Evolutionary conservation across 2,329 filamentous ascomycete genomes (phyloP).

Genomic region (Aspergillus quadricinctus): DNA sequence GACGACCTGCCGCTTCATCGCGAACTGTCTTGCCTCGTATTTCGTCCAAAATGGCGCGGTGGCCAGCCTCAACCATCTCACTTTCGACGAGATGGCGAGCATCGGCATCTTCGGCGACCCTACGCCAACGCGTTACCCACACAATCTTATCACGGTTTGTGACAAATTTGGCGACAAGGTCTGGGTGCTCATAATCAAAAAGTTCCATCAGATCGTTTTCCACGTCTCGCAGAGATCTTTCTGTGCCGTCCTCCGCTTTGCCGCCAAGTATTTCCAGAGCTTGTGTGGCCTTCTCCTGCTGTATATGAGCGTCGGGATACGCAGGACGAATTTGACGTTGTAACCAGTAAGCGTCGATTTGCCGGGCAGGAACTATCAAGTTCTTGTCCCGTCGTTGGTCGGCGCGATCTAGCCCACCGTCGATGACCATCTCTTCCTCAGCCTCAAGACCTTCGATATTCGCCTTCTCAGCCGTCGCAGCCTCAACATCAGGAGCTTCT

Average conservation of each 20-base stretch:
- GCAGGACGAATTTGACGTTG: conserved; percentile 85
- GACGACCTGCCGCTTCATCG: conserved; percentile 54
- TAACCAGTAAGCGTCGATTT: conserved; percentile 96
- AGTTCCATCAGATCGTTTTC: conserved; percentile 98
- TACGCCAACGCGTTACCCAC: conserved; percentile 86
- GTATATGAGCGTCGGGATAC: conserved; percentile 86
- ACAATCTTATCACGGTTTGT: conserved; percentile 90
- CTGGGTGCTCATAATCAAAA: conserved; percentile 94
- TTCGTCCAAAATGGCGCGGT: conserved; percentile 83
- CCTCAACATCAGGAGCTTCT: conserved; percentile 52
- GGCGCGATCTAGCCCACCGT: conserved; percentile 53
- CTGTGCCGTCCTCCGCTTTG: conserved; percentile 67
- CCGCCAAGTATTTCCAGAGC: conserved; percentile 80
- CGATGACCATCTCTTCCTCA: conserved; percentile 78
- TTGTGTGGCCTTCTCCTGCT: conserved; percentile 85
- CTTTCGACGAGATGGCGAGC: conserved; percentile 74
- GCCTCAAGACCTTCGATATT: conserved; percentile 42
- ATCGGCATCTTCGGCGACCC: conserved; percentile 70
- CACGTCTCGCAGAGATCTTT: conserved; percentile 83
- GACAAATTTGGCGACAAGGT: conserved; percentile 85
- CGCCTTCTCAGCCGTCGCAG: conserved; percentile 32
- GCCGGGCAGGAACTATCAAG: conserved; percentile 69
- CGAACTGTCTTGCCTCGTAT: conserved; percentile 65
- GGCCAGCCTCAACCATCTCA: conserved; percentile 85
- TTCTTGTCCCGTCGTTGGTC: conserved; percentile 45